Conservation (phyloP, 2,329 filamentous ascomycete species). For the Penicillium sp. region DNA sequence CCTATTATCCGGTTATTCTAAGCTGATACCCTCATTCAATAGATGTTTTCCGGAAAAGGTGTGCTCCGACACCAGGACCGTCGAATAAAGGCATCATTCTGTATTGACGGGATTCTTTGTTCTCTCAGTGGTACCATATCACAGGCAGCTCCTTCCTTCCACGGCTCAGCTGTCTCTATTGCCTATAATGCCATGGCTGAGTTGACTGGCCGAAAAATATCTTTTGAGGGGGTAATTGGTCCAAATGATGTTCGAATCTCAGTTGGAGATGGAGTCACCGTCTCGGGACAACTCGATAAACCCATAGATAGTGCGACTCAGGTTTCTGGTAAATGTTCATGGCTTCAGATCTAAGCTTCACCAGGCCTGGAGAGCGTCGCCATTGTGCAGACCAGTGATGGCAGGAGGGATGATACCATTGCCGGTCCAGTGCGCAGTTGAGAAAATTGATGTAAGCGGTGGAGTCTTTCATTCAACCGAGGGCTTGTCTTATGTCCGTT, state of each 20-base stretch:
- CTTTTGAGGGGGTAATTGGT: not conserved
- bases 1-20: not conserved
- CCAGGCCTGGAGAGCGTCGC: conserved; percentile 61
- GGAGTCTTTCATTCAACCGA: no score
- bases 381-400: conserved; percentile 64
- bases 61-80: not conserved
- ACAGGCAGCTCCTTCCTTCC: not conserved
- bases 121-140: not conserved
- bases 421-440: conserved; percentile 45
- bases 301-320: not conserved
- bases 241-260: not conserved
- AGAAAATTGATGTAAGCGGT: no score
- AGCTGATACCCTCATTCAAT: not conserved
- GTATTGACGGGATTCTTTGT: not conserved
- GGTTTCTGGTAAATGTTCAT: not conserved
- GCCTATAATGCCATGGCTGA: not conserved
- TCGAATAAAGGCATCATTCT: not conserved
- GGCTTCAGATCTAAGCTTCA: conserved; percentile 15
- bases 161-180: not conserved
- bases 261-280: not conserved
- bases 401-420: conserved; percentile 61
- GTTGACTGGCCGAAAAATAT: not conserved
- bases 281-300: not conserved
- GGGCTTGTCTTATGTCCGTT: no score
- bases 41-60: not conserved